Evolutionary conservation across 2,329 filamentous ascomycete genomes (phyloP), one percentile per base, ranked within the genome.

Genomic region (Penicillium vulpinum): DNA sequence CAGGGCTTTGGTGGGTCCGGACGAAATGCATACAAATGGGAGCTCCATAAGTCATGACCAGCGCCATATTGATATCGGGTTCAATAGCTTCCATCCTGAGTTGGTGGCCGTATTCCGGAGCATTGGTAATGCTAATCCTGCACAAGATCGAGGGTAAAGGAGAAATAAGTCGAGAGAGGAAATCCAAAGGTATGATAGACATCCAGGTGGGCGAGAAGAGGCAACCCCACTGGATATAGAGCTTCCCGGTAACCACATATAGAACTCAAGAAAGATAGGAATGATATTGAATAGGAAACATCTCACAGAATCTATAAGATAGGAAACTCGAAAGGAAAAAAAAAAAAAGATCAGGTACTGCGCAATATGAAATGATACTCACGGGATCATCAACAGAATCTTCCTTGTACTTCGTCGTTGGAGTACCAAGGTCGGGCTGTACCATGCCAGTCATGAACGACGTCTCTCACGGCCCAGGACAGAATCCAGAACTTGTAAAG

Each of bases 301-400:
- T 40, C 18, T 33, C 46, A 51, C 46, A 44, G n/a, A 35, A 39
- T 49, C 51, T 54, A 49, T 54, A 24, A 8, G 29, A 40, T 28
- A 31, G 35, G 36, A 18, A 26, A 28, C 2, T 45, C 4, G 39
- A 45, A 28, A 15, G 31, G 24, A 22, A 28, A 28, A 59, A 61
- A 28, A 28, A 59, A 61, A 54, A 51, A 22, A 18, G 29, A 15
- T 33, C 5, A 33, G 29, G 29, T 47, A 52, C 24, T 11, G 13
- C n/a, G 15, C 28, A 41, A 26, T 28, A 26, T 16, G 33, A 44
- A 44, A 48, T 43, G 51, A 58, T 66, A 78, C 78, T 79, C 73
- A 81, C 79, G 62, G 77, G 72, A 73, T 80, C 76, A 57, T 75
- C 75, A 56, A 70, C 62, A 46, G 77, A 71, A 59, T 80, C 78